phyloP scores from a whole-genome alignment of 441 rosid genomes.

The Populus hybrid region DNA sequence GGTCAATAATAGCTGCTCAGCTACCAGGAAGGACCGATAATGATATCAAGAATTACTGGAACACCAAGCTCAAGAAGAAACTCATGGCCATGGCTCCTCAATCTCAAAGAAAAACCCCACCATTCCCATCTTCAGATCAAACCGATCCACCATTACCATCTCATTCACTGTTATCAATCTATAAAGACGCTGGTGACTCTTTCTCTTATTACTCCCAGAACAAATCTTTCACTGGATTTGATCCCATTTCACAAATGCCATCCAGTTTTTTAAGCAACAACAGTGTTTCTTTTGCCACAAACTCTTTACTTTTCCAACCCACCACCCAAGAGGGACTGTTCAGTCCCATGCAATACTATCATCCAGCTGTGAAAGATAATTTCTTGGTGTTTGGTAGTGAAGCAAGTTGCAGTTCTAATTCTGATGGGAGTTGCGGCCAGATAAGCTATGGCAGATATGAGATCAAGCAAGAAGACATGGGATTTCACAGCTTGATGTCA shows the following conservation, averaged over 20 bases:
- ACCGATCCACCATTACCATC: constrained; percentile 28
- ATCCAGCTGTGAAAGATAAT: constrained; percentile 30
- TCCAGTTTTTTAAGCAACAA: constrained; percentile 24
- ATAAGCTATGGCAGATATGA: constrained; percentile 32
- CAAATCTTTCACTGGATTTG: constrained; percentile 38
- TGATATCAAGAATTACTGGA: constrained; percentile 36
- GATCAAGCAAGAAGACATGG: constrained; percentile 44
- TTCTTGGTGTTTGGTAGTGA: constrained; percentile 51
- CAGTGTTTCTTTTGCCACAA: constrained; percentile 9
- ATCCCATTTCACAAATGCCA: constrained; percentile 28
- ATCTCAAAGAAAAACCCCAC: constrained; percentile 35
- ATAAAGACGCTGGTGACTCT: constrained; percentile 29
- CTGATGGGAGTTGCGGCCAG: constrained; percentile 50
- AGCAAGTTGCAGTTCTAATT: constrained; percentile 48
- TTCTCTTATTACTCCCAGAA: constrained; percentile 24
- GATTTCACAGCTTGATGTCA: constrained; percentile 24
- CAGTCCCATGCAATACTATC: constrained; percentile 30
- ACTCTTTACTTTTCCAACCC: constrained; percentile 23
- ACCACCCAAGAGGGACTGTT: constrained; percentile 25
- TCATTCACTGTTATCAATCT: constrained; percentile 29
- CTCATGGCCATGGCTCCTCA: constrained; percentile 44
- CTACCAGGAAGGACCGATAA: constrained; percentile 38
- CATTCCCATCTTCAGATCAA: constrained; percentile 34
- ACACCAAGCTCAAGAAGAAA: constrained; percentile 35
- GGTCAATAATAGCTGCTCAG: constrained; percentile 40